Evolutionary conservation across 2,329 filamentous ascomycete species (phyloP).

Genomic region (Ophiosphaerella narmari): DNA sequence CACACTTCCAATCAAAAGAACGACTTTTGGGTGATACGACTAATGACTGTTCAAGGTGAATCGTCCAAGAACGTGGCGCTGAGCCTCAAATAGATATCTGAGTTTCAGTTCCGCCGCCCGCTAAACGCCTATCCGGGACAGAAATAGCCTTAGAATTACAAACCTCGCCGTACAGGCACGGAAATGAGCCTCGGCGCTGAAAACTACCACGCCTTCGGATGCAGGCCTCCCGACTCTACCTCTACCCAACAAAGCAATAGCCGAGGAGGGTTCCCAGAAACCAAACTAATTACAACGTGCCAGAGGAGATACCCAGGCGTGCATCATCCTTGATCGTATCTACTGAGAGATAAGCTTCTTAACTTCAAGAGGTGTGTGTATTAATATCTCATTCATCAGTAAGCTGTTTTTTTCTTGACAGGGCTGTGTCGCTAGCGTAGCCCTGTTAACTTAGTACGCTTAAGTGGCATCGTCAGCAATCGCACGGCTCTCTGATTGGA

Average conservation of each 20-base stretch:
- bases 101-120: no score
- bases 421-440: slow-evolving; percentile 5
- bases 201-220: neutral
- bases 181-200: neutral
- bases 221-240: no score
- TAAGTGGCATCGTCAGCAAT: slow-evolving; percentile 5
- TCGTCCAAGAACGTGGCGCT: no score
- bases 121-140: no score
- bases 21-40: no score
- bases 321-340: neutral
- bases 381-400: neutral
- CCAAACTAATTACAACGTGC: neutral
- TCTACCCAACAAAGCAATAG: no score
- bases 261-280: no score
- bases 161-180: neutral
- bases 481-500: slow-evolving; percentile 1
- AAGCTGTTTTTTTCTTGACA: slow-evolving; percentile 3
- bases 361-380: neutral
- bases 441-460: neutral
- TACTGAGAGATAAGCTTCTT: slow-evolving; percentile 1
- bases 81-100: no score
- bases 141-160: no score
- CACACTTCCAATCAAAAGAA: no score
- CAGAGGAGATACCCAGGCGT: neutral
- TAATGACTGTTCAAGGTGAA: no score